A percentile compares a stretch with the other conserved stretches of the same genome.
Evolutionary conservation across 345 rosid genomes (phyloP).

Genomic region (Melastoma malabathricum): DNA sequence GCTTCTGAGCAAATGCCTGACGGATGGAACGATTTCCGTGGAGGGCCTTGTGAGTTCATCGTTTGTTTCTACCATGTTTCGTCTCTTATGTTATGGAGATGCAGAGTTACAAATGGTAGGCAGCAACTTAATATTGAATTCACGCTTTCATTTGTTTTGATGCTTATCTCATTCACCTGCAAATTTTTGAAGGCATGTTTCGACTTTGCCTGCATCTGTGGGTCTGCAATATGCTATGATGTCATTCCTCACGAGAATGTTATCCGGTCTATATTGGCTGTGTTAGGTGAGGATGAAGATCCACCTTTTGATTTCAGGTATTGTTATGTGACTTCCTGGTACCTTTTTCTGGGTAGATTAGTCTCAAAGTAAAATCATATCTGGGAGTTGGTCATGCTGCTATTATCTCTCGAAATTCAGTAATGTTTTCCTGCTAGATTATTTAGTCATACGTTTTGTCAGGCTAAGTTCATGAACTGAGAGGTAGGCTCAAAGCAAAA

Average conservation of each 20-base stretch:
- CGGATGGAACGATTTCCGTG: conserved; percentile 81
- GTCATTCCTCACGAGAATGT: conserved; percentile 57
- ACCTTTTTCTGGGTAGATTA: conserved; percentile 3
- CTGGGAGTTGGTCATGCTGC: no score
- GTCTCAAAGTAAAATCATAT: no score
- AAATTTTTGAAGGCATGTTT: conserved; percentile 79
- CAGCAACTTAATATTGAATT: neutral
- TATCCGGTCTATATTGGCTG: conserved; percentile 54
- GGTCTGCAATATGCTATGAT: conserved; percentile 49
- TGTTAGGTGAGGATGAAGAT: conserved; percentile 56
- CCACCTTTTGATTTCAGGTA: conserved; percentile 75
- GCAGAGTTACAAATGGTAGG: conserved; percentile 80
- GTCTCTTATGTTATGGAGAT: conserved; percentile 63
- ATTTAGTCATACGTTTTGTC: no score
- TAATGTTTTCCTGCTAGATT: no score
- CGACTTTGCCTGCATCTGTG: conserved; percentile 63
- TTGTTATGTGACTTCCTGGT: conserved; percentile 4
- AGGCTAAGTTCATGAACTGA: no score
- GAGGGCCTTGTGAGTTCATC: conserved; percentile 66
- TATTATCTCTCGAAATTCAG: no score
- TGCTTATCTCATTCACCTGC: conserved; percentile 35
- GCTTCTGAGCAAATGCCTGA: conserved; percentile 71
- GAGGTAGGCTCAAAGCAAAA: no score
- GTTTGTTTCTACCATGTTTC: conserved; percentile 52
- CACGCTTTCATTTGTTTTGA: neutral